A percentile compares a stretch with the other conserved stretches of the same genome.
phyloP scores from a whole-genome alignment of 2,329 filamentous ascomycete species.

The Aspergillus alliaceus region DNA sequence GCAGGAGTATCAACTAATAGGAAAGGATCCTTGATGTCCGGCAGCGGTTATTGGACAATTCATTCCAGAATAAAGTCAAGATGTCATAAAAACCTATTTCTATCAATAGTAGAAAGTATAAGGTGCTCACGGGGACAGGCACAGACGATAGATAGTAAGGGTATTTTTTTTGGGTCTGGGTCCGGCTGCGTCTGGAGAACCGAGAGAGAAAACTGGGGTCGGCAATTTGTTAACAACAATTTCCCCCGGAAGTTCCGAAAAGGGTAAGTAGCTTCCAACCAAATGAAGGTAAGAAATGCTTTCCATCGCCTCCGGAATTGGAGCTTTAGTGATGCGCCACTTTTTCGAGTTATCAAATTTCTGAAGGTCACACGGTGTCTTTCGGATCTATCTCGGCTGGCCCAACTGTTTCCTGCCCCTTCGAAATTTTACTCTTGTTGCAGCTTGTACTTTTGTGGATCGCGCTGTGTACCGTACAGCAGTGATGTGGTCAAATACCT shows the following conservation, averaged over 20 bases:
- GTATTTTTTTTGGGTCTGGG: neutral
- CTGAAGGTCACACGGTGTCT: slow-evolving; percentile 15
- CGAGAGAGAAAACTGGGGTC: neutral
- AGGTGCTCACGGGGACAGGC: neutral
- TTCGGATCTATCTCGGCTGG: slow-evolving; percentile 1
- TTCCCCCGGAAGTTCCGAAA: slow-evolving; percentile 8
- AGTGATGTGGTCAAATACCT: neutral
- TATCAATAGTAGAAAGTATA: neutral
- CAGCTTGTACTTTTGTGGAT: too few relatives aligned
- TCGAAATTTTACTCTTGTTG: neutral
- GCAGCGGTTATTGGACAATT: neutral
- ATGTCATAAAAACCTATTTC: neutral
- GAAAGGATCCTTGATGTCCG: neutral
- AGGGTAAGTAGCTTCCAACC: slow-evolving; percentile 6
- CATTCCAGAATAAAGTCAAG: neutral
- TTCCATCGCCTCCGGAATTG: slow-evolving; percentile 5
- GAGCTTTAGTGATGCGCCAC: neutral
- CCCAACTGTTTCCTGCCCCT: neutral
- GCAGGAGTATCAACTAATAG: neutral
- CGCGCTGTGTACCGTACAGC: too few relatives aligned
- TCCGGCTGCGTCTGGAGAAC: neutral
- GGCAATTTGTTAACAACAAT: neutral
- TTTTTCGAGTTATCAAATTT: slow-evolving; percentile 5
- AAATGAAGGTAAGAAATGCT: neutral
- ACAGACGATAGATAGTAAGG: neutral